A percentile compares a stretch with the other conserved stretches of the same genome.
Conservation (phyloP, 352 stramenopile species). For the Phytophthora palmivora region DNA sequence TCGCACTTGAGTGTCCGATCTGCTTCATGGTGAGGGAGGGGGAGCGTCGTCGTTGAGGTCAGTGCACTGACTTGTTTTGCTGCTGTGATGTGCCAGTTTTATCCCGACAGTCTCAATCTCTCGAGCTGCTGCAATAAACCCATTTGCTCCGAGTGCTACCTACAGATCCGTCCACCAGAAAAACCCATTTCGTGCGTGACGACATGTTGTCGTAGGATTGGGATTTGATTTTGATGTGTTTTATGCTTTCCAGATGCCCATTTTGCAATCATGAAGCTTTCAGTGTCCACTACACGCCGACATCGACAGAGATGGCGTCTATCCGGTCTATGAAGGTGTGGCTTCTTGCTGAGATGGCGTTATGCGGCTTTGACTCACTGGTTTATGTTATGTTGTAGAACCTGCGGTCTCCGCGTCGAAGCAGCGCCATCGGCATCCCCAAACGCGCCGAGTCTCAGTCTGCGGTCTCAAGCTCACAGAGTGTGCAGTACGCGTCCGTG, state of each 20-base stretch:
- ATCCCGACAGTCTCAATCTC: slow-evolving; percentile 65
- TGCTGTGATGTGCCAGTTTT: slow-evolving; percentile 44
- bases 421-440: slow-evolving; percentile 45
- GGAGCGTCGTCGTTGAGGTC: slow-evolving; percentile 2
- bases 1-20: slow-evolving; percentile 83
- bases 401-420: slow-evolving; percentile 36
- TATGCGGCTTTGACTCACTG: slow-evolving; percentile 7
- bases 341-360: neutral
- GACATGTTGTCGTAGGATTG: slow-evolving; percentile 1
- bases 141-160: slow-evolving; percentile 78
- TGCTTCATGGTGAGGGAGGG: slow-evolving; percentile 71
- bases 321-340: slow-evolving; percentile 53
- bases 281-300: slow-evolving; percentile 56
- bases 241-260: slow-evolving; percentile 56
- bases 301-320: slow-evolving; percentile 50
- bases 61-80: slow-evolving; percentile 16
- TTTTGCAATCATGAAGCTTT: slow-evolving; percentile 85
- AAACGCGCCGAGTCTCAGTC: slow-evolving; percentile 21
- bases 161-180: slow-evolving; percentile 65
- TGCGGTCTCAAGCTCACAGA: slow-evolving; percentile 16
- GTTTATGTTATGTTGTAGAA: slow-evolving; percentile 35
- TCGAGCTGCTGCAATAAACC: slow-evolving; percentile 74
- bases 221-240: slow-evolving; percentile 3
- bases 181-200: slow-evolving; percentile 52
- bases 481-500: slow-evolving; percentile 68